Evolutionary conservation across 495 filamentous ascomycete species (phyloP), one percentile per base, ranked within the genome.

Genomic region (Durotheca rogersii): DNA sequence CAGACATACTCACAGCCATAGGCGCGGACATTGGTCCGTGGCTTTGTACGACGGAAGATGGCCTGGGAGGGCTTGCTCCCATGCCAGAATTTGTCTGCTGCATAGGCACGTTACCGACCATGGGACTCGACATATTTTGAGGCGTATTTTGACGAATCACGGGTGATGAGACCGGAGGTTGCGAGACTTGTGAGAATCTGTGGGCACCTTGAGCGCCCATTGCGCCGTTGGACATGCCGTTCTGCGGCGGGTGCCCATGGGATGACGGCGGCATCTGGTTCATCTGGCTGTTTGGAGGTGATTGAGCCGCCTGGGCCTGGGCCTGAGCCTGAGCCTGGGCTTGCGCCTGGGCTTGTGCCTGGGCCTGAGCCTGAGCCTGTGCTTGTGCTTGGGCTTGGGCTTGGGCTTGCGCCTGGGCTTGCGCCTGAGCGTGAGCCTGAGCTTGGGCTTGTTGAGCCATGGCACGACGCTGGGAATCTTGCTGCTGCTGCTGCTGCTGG

Each of bases 91-190:
- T 81, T n/a, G 84, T 86, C 44, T 82, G 77, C 32, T 83, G 83
- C 89, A 95, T 93, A 0, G 89, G 78, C 27, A 87, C 83, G 43
- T 74, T 83, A 32, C 74, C 75, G 45, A 88, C 80, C 61, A 88
- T 77, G 3, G 90, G 89, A 12, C 90, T 93, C 15, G 88, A 89
- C 44, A 79, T 80, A 29, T 74, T 81, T 56, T 87, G 86, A 4
- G 90, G 89, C 2, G 90, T 95, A 45, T 84, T 82, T 39, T 91
- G 85, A 23, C 88, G 80, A 36, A 88, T 70, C 53, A 92, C 77
- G 0, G 90, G 90, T 7, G 89, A 94, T 4, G 88, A 90, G 20
- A 82, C 81, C 40, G 81, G 82, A 5, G 79, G 76, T 66, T 90
- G 88, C 4, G 82, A 83, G 11, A 83, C 78, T 30, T 79, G 77